phyloP scores from a whole-genome alignment of 805 yeast species.

The Novakomyces olei region DNA sequence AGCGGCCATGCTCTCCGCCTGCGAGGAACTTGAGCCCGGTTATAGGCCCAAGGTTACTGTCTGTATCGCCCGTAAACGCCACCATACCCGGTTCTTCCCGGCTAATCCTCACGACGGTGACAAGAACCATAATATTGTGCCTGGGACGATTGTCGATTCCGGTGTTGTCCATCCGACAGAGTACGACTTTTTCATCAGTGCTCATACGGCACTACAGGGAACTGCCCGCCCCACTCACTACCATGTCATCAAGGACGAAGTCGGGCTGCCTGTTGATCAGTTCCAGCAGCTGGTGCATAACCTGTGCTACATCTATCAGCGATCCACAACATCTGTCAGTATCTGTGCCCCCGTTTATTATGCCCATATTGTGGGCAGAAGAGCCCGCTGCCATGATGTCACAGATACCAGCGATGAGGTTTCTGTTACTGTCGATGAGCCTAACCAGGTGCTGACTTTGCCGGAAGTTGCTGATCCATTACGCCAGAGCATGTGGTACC shows the following conservation, averaged over 20 bases:
- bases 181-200: conserved; percentile 15
- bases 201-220: conserved; percentile 18
- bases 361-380: conserved; percentile 15
- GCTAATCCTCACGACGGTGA: conserved; percentile 9
- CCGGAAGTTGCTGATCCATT: too few relatives aligned
- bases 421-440: neutral
- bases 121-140: conserved; percentile 12
- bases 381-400: conserved; percentile 15
- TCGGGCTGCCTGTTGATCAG: conserved; percentile 13
- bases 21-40: conserved; percentile 6
- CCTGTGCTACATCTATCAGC: conserved; percentile 14
- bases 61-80: conserved; percentile 13
- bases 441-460: too few relatives aligned
- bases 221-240: conserved; percentile 18
- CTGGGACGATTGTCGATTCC: conserved; percentile 17
- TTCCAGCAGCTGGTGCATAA: conserved; percentile 15
- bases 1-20: conserved; percentile 12
- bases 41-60: conserved; percentile 15
- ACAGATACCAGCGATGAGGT: neutral
- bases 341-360: conserved; percentile 18
- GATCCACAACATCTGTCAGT: conserved; percentile 17
- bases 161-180: conserved; percentile 16
- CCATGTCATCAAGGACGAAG: conserved; percentile 16
- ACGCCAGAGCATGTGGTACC: too few relatives aligned
- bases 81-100: conserved; percentile 16